Evolutionary conservation across 805 yeast genomes (phyloP).

Genomic region (Ogataea haglerorum): DNA sequence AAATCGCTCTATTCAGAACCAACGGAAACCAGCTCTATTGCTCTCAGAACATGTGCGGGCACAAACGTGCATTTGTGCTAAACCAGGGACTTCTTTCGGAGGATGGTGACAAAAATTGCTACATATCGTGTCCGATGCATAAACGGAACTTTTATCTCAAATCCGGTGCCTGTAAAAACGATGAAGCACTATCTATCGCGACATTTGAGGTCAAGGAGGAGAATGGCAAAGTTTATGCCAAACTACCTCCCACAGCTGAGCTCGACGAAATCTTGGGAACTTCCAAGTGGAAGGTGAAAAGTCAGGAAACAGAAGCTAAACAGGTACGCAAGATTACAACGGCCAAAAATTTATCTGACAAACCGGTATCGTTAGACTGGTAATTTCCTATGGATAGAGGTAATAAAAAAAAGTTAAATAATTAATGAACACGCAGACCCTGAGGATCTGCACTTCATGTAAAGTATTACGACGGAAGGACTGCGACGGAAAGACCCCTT

Average conservation of each 20-base stretch:
- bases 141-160: constrained; percentile 32
- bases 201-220: constrained; percentile 35
- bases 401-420: neutral
- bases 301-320: constrained; percentile 20
- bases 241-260: constrained; percentile 33
- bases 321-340: neutral
- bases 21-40: constrained; percentile 31
- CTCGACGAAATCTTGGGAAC: constrained; percentile 36
- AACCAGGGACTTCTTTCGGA: constrained; percentile 35
- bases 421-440: constrained; percentile 1
- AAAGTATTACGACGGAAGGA: constrained; percentile 15
- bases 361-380: neutral
- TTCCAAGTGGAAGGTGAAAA: constrained; percentile 32
- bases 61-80: constrained; percentile 37
- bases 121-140: constrained; percentile 38
- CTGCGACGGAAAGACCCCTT: constrained; percentile 27
- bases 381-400: neutral
- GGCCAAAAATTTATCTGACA: neutral
- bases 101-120: constrained; percentile 31
- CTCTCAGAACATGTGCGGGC: constrained; percentile 42
- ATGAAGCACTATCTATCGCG: constrained; percentile 31
- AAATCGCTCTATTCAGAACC: constrained; percentile 35
- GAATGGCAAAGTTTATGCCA: constrained; percentile 28
- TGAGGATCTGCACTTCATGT: constrained; percentile 20
- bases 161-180: constrained; percentile 33